Conservation (phyloP, 1,284 basidiomycete genomes). For the Papiliotrema laurentii region DNA sequence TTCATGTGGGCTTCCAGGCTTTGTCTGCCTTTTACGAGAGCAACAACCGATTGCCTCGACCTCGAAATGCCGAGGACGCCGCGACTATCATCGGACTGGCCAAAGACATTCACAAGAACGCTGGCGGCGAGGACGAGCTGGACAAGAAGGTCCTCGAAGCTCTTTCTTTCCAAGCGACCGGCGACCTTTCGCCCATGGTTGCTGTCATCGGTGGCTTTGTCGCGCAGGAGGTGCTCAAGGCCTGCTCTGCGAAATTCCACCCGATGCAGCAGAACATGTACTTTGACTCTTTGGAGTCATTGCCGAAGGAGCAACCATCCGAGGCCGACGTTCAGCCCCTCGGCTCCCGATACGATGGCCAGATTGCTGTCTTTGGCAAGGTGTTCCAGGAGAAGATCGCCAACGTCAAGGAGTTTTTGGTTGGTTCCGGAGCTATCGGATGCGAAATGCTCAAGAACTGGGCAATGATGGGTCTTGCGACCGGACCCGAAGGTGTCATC, state of each 20-base stretch:
- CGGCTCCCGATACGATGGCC: conserved; percentile 85
- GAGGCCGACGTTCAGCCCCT: conserved; percentile 82
- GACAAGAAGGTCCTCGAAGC: conserved; percentile 75
- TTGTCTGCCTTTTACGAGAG: conserved; percentile 74
- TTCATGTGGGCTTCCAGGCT: conserved; percentile 95
- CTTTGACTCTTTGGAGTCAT: conserved; percentile 95
- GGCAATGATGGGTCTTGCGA: conserved; percentile 97
- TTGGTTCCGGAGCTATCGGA: conserved; percentile 96
- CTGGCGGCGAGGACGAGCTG: conserved; percentile 61
- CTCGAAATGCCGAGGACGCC: conserved; percentile 81
- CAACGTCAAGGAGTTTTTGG: conserved; percentile 90
- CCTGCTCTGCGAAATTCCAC: conserved; percentile 96
- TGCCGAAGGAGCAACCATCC: conserved; percentile 68
- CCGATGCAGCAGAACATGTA: conserved; percentile 94
- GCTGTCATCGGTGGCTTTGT: conserved; percentile 97
- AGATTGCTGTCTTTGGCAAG: conserved; percentile 93
- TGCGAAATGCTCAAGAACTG: conserved; percentile 99
- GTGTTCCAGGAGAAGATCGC: conserved; percentile 89
- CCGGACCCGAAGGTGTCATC: conserved; percentile 74
- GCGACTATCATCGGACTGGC: conserved; percentile 65
- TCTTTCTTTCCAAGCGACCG: conserved; percentile 85
- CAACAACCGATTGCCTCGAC: conserved; percentile 68
- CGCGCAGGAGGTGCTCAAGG: conserved; percentile 96
- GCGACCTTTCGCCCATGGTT: conserved; percentile 86
- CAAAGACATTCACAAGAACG: conserved; percentile 60